A percentile compares a stretch with the other conserved stretches of the same genome.
Evolutionary conservation across 148 eudicot species (phyloP).

Genomic region (Arctostaphylos glauca): DNA sequence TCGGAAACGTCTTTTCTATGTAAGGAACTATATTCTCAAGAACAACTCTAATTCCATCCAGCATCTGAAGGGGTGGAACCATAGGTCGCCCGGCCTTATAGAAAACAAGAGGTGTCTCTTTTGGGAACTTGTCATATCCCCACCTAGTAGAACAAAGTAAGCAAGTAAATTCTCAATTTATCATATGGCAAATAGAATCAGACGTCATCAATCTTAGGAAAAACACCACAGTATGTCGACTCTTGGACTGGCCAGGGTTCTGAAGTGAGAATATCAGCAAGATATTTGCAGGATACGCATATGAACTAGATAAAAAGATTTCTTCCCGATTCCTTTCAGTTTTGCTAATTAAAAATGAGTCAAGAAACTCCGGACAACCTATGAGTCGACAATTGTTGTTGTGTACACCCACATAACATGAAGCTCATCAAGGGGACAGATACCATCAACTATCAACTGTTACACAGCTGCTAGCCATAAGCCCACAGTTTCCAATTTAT

Average conservation of each 20-base stretch:
- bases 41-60: constrained; percentile 66
- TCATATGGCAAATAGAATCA: neutral
- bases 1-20: constrained; percentile 59
- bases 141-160: constrained; percentile 45
- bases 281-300: neutral
- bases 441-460: neutral
- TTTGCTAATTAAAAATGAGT: neutral
- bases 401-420: neutral
- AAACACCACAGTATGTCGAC: neutral
- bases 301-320: neutral
- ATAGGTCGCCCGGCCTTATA: constrained; percentile 60
- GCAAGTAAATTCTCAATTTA: constrained; percentile 11
- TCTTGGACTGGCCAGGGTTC: neutral
- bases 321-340: neutral
- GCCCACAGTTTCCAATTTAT: neutral
- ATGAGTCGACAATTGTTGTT: neutral
- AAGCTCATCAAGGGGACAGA: constrained; percentile 1
- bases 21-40: constrained; percentile 68
- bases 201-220: neutral
- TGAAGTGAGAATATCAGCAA: neutral
- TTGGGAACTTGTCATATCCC: constrained; percentile 86
- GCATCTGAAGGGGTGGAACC: constrained; percentile 58
- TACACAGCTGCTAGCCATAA: neutral
- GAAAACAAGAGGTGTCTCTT: constrained; percentile 87
- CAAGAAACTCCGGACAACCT: neutral